These are phyloP conservation scores for Sistotremastrum suecicum DNA, from an alignment of 768 basidiomycete species.

Conservation along the genomic window DNA sequence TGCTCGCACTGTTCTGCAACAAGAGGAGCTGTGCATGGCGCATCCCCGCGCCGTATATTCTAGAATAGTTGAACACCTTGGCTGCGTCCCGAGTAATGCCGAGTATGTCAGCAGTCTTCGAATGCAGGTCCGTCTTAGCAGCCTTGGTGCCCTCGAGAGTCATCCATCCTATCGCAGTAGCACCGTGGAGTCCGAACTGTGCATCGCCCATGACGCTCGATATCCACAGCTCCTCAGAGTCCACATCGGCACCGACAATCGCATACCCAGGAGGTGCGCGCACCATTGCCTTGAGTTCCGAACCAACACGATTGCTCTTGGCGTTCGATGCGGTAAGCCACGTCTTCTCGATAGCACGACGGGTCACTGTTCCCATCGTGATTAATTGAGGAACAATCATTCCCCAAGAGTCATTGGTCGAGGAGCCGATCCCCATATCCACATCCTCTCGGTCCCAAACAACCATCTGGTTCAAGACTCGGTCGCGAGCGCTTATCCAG, in stretches of 20 bases:
- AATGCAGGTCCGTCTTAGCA: conserved; percentile 90
- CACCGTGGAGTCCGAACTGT: conserved; percentile 93
- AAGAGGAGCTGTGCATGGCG: conserved; percentile 82
- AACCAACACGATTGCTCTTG: conserved; percentile 94
- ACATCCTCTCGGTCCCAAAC: conserved; percentile 53
- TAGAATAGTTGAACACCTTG: conserved; percentile 98
- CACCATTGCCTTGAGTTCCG: conserved; percentile 96
- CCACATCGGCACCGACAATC: conserved; percentile 96
- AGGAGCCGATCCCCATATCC: conserved; percentile 35
- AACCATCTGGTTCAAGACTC: conserved; percentile 86
- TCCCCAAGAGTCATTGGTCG: conserved; percentile 48
- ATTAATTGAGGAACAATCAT: conserved; percentile 93
- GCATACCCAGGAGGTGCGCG: conserved; percentile 86
- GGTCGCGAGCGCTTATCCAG: conserved; percentile 90
- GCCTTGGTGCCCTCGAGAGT: conserved; percentile 94
- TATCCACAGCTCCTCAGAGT: conserved; percentile 98
- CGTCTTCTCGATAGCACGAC: conserved; percentile 92
- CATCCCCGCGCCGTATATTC: conserved; percentile 98
- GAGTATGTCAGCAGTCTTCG: conserved; percentile 87
- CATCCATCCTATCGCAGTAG: conserved; percentile 98
- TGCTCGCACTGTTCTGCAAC: conserved; percentile 67
- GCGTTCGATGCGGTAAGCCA: conserved; percentile 99
- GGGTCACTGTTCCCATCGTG: conserved; percentile 97
- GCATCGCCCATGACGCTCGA: conserved; percentile 98
- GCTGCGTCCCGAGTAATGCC: conserved; percentile 90